Base-by-base conservation (phyloP, 495 filamentous ascomycete genomes). In the Massariosphaeria phaeospora region DNA sequence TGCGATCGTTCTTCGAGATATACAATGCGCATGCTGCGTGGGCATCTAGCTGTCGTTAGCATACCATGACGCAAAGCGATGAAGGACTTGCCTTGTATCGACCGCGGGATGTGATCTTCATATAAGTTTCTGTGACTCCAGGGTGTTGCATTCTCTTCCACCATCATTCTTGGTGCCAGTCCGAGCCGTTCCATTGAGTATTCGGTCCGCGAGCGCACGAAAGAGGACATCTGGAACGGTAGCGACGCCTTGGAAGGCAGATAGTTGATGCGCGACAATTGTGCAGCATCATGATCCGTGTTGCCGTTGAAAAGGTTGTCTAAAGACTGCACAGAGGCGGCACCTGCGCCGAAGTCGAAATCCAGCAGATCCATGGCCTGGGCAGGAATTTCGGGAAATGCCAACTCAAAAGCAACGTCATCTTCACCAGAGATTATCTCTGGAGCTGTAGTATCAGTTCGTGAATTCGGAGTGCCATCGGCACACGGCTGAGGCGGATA, bases 101-200 rank as follows among this genome's bases (percentile, higher is more conserved):
- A 67, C 17, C 59, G 55, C 0, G 77, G 77, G 75, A 79, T 77
- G 6, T 62, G 43, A 13, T 70, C 66, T 33, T 66, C 60, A 49
- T 79, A 79, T 0, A 80, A 63, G 12, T 67, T 60, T 1, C 63
- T 68, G 55, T 80, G 76, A 48, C 68, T 70, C 76, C 76, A 80
- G 0, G 72, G 72, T 0, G 73, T 78, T 45, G 68, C 67, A 35
- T 70, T 75, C 59, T 76, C 67, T 2, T 66, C 48, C 1, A 78
- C 73, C 73, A 79, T 75, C 56, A 66, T 75, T 25, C 61, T 66
- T 0, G 76, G 74, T 10, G 72, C 66, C 3, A 65, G 55, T 25
- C 69, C 69, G 5, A 76, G 61, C 12, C 57, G 56, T 46, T 74
- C 71, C 17, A 80, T 67, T 8, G 74, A 62, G 56, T 75, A 78